Conservation (phyloP, 2,329 filamentous ascomycete species). For the Thielaviopsis cerberus region DNA sequence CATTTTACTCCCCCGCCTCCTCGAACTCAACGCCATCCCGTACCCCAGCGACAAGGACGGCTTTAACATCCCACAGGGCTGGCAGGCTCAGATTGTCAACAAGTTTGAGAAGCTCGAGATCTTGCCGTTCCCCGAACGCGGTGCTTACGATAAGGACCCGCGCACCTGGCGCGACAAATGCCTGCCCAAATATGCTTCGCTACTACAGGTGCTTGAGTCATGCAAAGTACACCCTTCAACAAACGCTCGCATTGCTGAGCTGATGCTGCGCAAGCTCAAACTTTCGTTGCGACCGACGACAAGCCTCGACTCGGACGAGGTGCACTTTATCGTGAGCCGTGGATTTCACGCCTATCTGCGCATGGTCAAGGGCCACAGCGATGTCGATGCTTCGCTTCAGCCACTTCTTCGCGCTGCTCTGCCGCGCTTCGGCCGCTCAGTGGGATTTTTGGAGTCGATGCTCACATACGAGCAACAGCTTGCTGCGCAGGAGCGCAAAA, state of each 20-base stretch:
- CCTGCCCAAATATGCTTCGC: conserved; percentile 47
- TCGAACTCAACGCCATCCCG: conserved; percentile 35
- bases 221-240: conserved; percentile 48
- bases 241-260: conserved; percentile 44
- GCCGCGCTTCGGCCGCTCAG: conserved; percentile 43
- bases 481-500: background rate
- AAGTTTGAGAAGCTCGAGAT: conserved; percentile 48
- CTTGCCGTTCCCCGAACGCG: conserved; percentile 45
- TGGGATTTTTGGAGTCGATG: conserved; percentile 39
- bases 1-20: conserved; percentile 48
- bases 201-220: conserved; percentile 43
- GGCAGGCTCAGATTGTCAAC: conserved; percentile 54
- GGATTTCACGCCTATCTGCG: conserved; percentile 56
- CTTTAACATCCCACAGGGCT: conserved; percentile 42
- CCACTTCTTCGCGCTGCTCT: conserved; percentile 47
- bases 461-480: conserved; percentile 11
- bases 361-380: conserved; percentile 40
- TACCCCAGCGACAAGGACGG: conserved; percentile 31
- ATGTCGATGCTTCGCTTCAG: conserved; percentile 42
- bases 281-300: conserved; percentile 44
- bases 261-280: conserved; percentile 46
- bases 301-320: conserved; percentile 39
- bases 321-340: conserved; percentile 55
- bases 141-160: conserved; percentile 41
- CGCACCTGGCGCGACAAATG: conserved; percentile 44